Base-by-base conservation (phyloP, 768 basidiomycete genomes). In the Tylopilus sp. region DNA sequence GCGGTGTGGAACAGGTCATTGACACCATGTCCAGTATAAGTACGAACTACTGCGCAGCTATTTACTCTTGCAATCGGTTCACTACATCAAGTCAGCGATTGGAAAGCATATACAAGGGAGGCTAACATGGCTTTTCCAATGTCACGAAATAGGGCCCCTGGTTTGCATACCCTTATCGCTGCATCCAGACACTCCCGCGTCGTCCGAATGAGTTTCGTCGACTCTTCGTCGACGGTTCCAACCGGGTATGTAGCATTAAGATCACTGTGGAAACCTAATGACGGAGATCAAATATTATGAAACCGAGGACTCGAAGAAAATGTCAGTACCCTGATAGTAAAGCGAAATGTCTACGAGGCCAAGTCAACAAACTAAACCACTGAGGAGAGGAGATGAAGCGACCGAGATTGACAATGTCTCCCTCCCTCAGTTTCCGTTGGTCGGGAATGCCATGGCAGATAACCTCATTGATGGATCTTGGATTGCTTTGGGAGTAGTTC, bases 361-460 rank as follows among this genome's bases (percentile, higher is more conserved):
- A 46, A 28, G 53, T 65, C 47, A 66, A 64, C 45, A 56, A 56
- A 33, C 42, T 52, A 49, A n/a, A 45, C 41, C 53, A 54, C 31
- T 34, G 52, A 33, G 38, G 47, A 33, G 48, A 37, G 31, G 52
- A 37, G 47, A 54, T 36, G 48, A 51, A 66, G 76, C 54, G 56
- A 87, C 90, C 94, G 48, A 99, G 84, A 72, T 99, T 99, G 68
- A 98, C 76, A 59, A 98, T 98, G 72, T 99, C 97, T 17, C 97
- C 97, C 59, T 98, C 92, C 62, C 79, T 79, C 58, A 94, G 71
- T 63, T 84, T 86, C 56, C 89, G 75, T 65, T 87, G 78, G 74
- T 96, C 92, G 33, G 95, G 94, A 56, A 96, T 95, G 52, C 96
- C 97, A 69, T 99, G 97, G 70, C 97, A 98, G 62, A 99, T 95